These are phyloP conservation scores for Orbilia blumenaviensis DNA, from an alignment of 2,329 filamentous ascomycete species.

Conservation along the genomic window DNA sequence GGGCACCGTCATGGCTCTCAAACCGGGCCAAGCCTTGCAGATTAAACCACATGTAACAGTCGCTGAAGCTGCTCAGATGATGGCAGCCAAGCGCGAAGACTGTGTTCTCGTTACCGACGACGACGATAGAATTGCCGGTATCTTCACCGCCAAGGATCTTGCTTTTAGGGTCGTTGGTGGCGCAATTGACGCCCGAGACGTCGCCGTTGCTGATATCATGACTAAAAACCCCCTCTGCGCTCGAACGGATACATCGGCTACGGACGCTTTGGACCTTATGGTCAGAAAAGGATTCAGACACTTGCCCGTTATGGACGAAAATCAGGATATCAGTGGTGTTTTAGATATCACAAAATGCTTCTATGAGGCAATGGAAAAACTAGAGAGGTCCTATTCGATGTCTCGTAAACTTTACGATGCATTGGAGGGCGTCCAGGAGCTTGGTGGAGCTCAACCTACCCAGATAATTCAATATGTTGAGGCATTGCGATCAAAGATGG, in stretches of 20 bases:
- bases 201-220: slow-evolving; percentile 98
- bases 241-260: slow-evolving; percentile 95
- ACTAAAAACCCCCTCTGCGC: slow-evolving; percentile 99
- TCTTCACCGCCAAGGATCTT: slow-evolving; percentile 98
- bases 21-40: slow-evolving; percentile 93
- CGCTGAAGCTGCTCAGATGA: slow-evolving; percentile 94
- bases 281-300: slow-evolving; percentile 97
- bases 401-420: slow-evolving; percentile 92
- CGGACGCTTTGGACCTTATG: slow-evolving; percentile 96
- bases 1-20: slow-evolving; percentile 92
- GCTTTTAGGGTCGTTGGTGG: slow-evolving; percentile 95
- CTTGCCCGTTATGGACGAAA: slow-evolving; percentile 98
- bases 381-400: slow-evolving; percentile 95
- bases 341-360: slow-evolving; percentile 99
- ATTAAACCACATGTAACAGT: slow-evolving; percentile 96
- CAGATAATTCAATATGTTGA: slow-evolving; percentile 99
- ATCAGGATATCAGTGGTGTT: slow-evolving; percentile 98
- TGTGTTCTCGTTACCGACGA: slow-evolving; percentile 98
- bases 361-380: slow-evolving; percentile 99
- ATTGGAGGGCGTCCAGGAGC: slow-evolving; percentile 94
- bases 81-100: slow-evolving; percentile 98
- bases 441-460: slow-evolving; percentile 93
- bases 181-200: slow-evolving; percentile 84
- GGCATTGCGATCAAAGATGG: slow-evolving; percentile 94
- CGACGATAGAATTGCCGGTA: slow-evolving; percentile 95